Evolutionary conservation across 2,329 filamentous ascomycete species (phyloP).

Genomic region (Exutisphaerella laricina): DNA sequence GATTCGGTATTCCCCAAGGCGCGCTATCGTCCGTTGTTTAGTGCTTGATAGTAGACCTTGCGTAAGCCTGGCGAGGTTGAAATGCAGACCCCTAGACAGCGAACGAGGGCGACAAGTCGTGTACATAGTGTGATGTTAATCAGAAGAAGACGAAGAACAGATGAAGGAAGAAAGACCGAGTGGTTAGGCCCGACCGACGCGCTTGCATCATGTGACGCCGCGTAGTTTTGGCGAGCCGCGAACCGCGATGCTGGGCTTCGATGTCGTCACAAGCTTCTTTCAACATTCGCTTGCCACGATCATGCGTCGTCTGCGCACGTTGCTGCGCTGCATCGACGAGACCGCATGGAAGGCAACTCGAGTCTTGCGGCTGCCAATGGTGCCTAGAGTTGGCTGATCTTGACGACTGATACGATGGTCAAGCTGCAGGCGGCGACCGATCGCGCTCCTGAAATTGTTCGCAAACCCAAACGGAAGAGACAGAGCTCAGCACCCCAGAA

Average conservation of each 20-base stretch:
- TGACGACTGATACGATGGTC: constrained; percentile 33
- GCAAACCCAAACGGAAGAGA: constrained; percentile 15
- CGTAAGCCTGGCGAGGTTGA: too few relatives aligned
- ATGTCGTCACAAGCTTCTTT: constrained; percentile 9
- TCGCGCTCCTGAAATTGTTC: constrained; percentile 10
- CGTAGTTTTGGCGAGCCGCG: constrained; percentile 3
- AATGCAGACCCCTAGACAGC: too few relatives aligned
- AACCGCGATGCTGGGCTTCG: neutral
- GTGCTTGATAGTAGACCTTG: too few relatives aligned
- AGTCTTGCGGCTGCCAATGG: neutral
- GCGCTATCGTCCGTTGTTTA: too few relatives aligned
- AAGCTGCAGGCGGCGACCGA: constrained; percentile 45
- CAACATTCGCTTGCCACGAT: constrained; percentile 2
- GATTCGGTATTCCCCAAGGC: too few relatives aligned
- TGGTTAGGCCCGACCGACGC: too few relatives aligned
- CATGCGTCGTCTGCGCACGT: too few relatives aligned
- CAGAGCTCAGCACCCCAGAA: constrained; percentile 4
- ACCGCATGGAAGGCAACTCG: neutral
- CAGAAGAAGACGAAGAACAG: too few relatives aligned
- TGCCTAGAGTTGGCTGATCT: neutral
- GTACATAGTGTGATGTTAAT: too few relatives aligned
- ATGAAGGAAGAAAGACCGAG: too few relatives aligned
- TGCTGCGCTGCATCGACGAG: neutral
- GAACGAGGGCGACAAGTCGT: too few relatives aligned
- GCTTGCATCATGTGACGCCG: constrained; percentile 3